Base-by-base conservation (phyloP, 768 basidiomycete genomes). In the Candolleomyces aberdarensis region DNA sequence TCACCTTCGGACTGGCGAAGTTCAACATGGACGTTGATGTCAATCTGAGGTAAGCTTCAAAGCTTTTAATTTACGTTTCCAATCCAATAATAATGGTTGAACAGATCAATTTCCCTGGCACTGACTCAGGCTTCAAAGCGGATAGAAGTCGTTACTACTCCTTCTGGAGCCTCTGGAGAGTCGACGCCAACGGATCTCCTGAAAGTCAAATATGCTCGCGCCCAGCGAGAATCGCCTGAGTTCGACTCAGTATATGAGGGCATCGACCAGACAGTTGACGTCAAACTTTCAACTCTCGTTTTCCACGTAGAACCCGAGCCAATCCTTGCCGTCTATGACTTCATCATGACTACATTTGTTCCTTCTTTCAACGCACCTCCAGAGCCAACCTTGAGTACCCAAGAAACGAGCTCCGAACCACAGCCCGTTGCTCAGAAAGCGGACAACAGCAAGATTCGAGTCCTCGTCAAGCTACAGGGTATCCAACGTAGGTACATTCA, bases 301-400 rank as follows among this genome's bases (percentile, higher is more conserved):
- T 88, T 98, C 73, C 85, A 86, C 59, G 87, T 90, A 3, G 89
- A 91, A 8, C 95, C 97, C 0, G 93, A 94, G 69, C 95, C 96
- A 13, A 88, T 98, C 47, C 77, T 99, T 41, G 82, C 89, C 1
- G 74, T 98, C 20, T 98, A 98, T 74, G 95, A 98, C 75, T 98
- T 96, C 76, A 85, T 99, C 73, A 96, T 99, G 89, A 89, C 91
- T 3, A 98, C 97, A 0, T 99, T 99, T 73, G 91, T 94, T 10
- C 85, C 89, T 9, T 48, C 58, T 1, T 41, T 29, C 19, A 36
- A 46, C 19, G 57, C 39, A 40, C 58, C 22, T 29, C 49, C 49
- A n/a, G 41, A 22, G n/a, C 49, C 49, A 3, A 51, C 29, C 2
- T 14, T 36, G 36, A 36, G n/a, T 43, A 17, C 54, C 5, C 54